Evolutionary conservation across 371 early-diverging fungal genomes (phyloP), one percentile per base, ranked within the genome.

Genomic region (Mortierella sp.): DNA sequence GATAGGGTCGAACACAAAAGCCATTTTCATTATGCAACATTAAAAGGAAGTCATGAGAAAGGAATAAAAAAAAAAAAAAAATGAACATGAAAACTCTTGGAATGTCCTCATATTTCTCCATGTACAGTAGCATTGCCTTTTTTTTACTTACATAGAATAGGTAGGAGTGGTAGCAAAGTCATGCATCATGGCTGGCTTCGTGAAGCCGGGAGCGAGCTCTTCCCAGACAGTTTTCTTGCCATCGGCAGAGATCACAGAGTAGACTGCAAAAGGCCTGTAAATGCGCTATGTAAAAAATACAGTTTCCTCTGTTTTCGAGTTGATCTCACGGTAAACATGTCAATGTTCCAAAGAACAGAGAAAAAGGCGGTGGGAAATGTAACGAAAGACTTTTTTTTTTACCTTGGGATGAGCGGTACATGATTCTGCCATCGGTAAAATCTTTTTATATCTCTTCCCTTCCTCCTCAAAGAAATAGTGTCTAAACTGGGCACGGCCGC

Each of bases 391-490:
- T 28, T 35, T 47, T 39, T 51, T 18, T 28, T 0, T 67, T 80
- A 79, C 80, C 80, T 79, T 79, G 2, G 80, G 80, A 65, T 79
- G 80, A 4, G 80, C 80, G 9, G 80, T 74, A 39, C 66, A 62
- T 1, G 64, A 65, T 16, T 74, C 74, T 32, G 30, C 24, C 5
- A 22, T 37, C 6, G 71, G 65, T 18, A 39, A 58, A 22, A 52
- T 64, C 37, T 51, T 54, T 6, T 30, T 63, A 28, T 32, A 22
- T 40, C 58, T 28, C 22, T 5, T 9, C 20, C 43, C 60, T 10
- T 79, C 72, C 59, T 79, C 62, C 54, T 74, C 80, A 75, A 79
- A 79, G 62, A 68, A 74, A 47, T 71, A 79, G 80, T 75, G 45
- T 74, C 64, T 35, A 79, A 55, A 22, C 68, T 64, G 0, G 80